Conservation (phyloP, 352 stramenopile species). For the Phytopythium delawarense region DNA sequence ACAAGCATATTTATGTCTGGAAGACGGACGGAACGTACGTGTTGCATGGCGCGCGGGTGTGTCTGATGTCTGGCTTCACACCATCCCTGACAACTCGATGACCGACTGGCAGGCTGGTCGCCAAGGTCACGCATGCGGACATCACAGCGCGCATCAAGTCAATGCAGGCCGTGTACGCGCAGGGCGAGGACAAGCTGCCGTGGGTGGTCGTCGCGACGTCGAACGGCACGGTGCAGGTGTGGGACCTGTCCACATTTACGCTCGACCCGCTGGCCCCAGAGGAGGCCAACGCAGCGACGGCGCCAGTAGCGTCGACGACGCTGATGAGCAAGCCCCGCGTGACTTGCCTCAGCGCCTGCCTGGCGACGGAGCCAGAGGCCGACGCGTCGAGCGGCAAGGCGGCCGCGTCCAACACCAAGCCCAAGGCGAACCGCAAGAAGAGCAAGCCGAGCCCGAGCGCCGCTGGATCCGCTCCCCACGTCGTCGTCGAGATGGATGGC, state of each 20-base stretch:
- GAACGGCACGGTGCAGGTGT: slow-evolving; percentile 75
- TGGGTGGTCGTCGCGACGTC: slow-evolving; percentile 77
- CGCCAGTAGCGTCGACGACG: slow-evolving; percentile 53
- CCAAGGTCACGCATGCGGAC: slow-evolving; percentile 57
- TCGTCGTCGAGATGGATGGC: slow-evolving; percentile 68
- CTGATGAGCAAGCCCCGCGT: slow-evolving; percentile 71
- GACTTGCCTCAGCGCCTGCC: slow-evolving; percentile 67
- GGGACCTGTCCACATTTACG: slow-evolving; percentile 62
- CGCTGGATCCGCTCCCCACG: slow-evolving; percentile 37
- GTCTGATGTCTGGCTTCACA: not conserved
- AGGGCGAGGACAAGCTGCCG: slow-evolving; percentile 48
- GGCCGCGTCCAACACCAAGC: slow-evolving; percentile 21
- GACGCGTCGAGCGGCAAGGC: slow-evolving; percentile 12
- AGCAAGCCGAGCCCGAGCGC: slow-evolving; percentile 10
- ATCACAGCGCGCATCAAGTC: slow-evolving; percentile 70
- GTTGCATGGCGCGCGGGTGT: not conserved
- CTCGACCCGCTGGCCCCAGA: slow-evolving; percentile 43
- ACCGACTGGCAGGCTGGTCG: slow-evolving; percentile 37
- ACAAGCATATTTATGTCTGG: slow-evolving; percentile 84
- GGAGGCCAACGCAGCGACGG: slow-evolving; percentile 51
- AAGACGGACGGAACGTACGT: slow-evolving; percentile 66
- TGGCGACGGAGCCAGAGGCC: slow-evolving; percentile 28
- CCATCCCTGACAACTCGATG: not conserved
- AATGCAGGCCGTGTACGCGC: slow-evolving; percentile 66
- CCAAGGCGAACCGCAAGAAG: slow-evolving; percentile 40